Evolutionary conservation across 257 asterid genomes (phyloP).

Genomic region (Petrea volubilis): DNA sequence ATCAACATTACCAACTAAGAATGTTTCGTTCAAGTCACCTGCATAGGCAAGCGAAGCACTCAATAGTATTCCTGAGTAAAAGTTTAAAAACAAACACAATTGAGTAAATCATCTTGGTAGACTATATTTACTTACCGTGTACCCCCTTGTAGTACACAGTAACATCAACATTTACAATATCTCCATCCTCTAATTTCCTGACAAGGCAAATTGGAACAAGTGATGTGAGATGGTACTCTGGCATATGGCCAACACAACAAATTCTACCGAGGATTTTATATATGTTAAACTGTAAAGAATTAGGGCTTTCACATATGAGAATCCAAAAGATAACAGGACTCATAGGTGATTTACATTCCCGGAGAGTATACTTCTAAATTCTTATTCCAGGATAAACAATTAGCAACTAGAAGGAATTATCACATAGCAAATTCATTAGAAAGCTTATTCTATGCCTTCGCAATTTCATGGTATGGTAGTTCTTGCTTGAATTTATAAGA

Average conservation of each 20-base stretch:
- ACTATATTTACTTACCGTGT: conserved; percentile 58
- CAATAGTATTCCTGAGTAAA: not conserved
- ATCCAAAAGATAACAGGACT: not conserved
- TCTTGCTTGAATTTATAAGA: conserved; percentile 17
- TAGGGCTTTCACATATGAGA: not conserved
- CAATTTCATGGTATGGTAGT: not conserved
- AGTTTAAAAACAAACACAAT: no score
- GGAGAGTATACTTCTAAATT: not conserved
- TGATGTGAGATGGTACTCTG: conserved; percentile 14
- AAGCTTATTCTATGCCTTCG: not conserved
- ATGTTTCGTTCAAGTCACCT: conserved; percentile 97
- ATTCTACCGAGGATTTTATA: not conserved
- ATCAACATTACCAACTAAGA: conserved; percentile 92
- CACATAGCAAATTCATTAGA: not conserved
- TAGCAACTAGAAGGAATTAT: not conserved
- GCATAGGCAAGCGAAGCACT: conserved; percentile 30
- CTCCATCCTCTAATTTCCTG: conserved; percentile 98
- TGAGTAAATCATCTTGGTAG: no score
- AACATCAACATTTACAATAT: conserved; percentile 91
- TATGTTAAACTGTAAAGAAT: not conserved
- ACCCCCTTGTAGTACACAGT: conserved; percentile 88
- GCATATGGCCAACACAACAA: not conserved
- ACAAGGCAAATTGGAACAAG: conserved; percentile 19
- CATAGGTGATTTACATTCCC: not conserved
- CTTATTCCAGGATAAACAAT: not conserved